phyloP scores from a whole-genome alignment of 106 monocot species.

The Posidonia australis region DNA sequence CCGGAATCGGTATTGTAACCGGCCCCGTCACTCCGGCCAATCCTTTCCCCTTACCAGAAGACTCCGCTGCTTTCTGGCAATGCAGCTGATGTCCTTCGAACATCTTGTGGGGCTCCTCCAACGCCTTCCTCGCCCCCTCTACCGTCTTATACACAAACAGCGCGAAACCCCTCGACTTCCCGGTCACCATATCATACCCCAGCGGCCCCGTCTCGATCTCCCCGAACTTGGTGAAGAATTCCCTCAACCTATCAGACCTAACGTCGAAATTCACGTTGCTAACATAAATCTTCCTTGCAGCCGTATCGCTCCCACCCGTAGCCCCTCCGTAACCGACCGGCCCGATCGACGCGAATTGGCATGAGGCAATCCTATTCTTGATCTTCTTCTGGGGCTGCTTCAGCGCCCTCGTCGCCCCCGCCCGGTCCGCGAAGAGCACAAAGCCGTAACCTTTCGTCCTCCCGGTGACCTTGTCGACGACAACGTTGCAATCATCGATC shows the following conservation, averaged over 20 bases:
- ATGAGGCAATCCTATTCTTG: conserved; percentile 4
- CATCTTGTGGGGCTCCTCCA: conserved; percentile 85
- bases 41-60: conserved; percentile 3
- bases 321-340: conserved; percentile 1
- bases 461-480: too few relatives aligned
- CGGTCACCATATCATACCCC: conserved; percentile 61
- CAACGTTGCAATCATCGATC: conserved; percentile 11
- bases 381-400: conserved; percentile 19
- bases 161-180: conserved; percentile 68
- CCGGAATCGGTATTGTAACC: not conserved
- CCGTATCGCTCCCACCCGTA: not conserved
- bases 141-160: conserved; percentile 60
- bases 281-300: conserved; percentile 64
- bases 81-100: conserved; percentile 70
- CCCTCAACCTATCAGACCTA: conserved; percentile 45
- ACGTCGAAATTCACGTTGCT: conserved; percentile 66
- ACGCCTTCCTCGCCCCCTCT: conserved; percentile 63
- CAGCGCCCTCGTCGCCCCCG: conserved; percentile 9
- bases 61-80: conserved; percentile 49
- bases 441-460: conserved; percentile 18
- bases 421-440: conserved; percentile 6
- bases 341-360: conserved; percentile 16
- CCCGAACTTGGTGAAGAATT: conserved; percentile 73
- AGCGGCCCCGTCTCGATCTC: conserved; percentile 95
- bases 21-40: not conserved